phyloP scores from a whole-genome alignment of 1,139 yeast genomes.

The Nadsonia starkeyi-henricii region DNA sequence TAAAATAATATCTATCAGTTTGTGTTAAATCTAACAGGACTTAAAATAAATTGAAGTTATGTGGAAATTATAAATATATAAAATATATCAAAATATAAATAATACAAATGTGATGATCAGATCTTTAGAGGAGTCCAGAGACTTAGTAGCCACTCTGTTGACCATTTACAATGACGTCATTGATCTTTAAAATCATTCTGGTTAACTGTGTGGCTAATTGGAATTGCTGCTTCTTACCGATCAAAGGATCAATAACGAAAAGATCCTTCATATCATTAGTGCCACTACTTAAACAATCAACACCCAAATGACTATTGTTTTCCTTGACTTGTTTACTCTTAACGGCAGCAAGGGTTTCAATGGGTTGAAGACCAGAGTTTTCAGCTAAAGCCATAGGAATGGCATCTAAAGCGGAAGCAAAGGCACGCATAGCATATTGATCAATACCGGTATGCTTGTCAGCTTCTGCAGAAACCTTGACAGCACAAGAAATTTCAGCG shows the following conservation, averaged over 20 bases:
- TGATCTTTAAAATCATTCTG: slow-evolving; percentile 92
- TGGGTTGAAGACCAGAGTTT: slow-evolving; percentile 89
- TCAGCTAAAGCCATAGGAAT: slow-evolving; percentile 94
- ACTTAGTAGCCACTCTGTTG: not conserved
- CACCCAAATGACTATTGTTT: slow-evolving; percentile 61
- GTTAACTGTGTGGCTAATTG: slow-evolving; percentile 92
- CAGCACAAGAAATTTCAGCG: slow-evolving; percentile 84
- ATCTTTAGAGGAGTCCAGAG: not conserved
- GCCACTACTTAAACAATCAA: slow-evolving; percentile 84
- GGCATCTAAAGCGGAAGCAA: slow-evolving; percentile 77
- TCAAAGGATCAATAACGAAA: slow-evolving; percentile 91
- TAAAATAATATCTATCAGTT: too few relatives aligned
- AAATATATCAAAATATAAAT: not conserved
- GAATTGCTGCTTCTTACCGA: slow-evolving; percentile 93
- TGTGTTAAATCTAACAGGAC: too few relatives aligned
- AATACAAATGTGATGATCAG: not conserved
- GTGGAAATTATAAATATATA: not conserved
- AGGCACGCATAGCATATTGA: slow-evolving; percentile 95
- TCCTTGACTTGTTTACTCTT: slow-evolving; percentile 79
- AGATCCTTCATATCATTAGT: slow-evolving; percentile 74
- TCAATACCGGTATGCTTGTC: slow-evolving; percentile 89
- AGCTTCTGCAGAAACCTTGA: slow-evolving; percentile 85
- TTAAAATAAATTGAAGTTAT: not conserved
- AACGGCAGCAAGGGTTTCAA: slow-evolving; percentile 71
- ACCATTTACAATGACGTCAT: slow-evolving; percentile 87